Base-by-base conservation (phyloP, 140 eudicot genomes). In the Cichorium intybus region DNA sequence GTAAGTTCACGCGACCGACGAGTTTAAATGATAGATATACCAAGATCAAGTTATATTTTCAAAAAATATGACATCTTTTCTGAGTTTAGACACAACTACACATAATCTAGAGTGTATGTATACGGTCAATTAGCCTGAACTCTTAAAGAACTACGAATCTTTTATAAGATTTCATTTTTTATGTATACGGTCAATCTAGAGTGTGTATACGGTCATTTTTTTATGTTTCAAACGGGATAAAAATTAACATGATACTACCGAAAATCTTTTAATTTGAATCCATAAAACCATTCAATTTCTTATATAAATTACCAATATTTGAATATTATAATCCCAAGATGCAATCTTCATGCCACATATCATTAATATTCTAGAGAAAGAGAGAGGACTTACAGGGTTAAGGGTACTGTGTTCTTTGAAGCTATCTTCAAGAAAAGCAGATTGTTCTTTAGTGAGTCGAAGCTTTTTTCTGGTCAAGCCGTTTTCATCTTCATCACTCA, bases 361-460 rank as follows among this genome's bases (percentile, higher is more conserved):
- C 37, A 31, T 65, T 28, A 65, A 66, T 35, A 56, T 55, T 55
- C 34, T 57, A 34, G 63, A 5, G 24, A 69, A 15, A 62, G 69
- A 54, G 35, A 64, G 53, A 45, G 2, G 17, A 74, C 74, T 69
- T 70, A 85, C 93, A 61, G 88, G 85, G 68, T 81, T 81, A 59
- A 85, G 93, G 9, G 93, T 81, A 68, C 62, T 75, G 27, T 85
- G 93, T 55, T 75, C 81, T 73, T 85, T 81, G 66, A 85, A 85
- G 20, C 80, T 78, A 46, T 81, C 88, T 61, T 85, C 93, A 37
- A 85, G 84, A 72, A 72, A 69, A 41, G 74, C 74, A 31, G 93
- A 75, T 39, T 85, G 93, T 21, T 82, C 85, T 66, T 85, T 81
- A 16, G 87, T 71, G n/a, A 85, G 75, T 57, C 93, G 66, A 51